These are phyloP conservation scores for Penicillium canariense DNA, from an alignment of 495 filamentous ascomycete genomes.

Conservation along the genomic window DNA sequence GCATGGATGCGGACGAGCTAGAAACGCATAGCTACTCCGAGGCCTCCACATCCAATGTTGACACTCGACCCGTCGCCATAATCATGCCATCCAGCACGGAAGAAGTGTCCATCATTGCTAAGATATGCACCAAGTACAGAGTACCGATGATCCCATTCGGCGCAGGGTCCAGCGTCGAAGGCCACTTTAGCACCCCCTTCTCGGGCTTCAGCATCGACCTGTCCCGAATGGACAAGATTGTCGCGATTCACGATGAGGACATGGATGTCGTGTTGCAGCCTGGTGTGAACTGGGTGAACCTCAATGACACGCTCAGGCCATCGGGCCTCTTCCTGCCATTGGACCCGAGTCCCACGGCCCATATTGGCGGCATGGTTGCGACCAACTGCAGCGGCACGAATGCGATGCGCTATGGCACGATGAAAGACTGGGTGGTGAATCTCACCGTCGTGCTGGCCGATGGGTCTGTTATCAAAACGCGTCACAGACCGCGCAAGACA, in stretches of 20 bases:
- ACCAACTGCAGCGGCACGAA: constrained; percentile 93
- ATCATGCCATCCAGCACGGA: constrained; percentile 74
- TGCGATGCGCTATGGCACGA: constrained; percentile 89
- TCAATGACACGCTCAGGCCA: constrained; percentile 74
- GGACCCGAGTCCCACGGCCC: constrained; percentile 70
- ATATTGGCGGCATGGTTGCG: constrained; percentile 94
- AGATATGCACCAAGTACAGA: constrained; percentile 75
- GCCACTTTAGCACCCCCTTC: constrained; percentile 79
- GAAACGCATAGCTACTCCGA: constrained; percentile 81
- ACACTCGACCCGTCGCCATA: constrained; percentile 74
- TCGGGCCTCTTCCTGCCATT: constrained; percentile 88
- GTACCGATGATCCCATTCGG: constrained; percentile 85
- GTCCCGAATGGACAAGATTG: constrained; percentile 75
- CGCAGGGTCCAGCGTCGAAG: constrained; percentile 83
- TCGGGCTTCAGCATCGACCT: constrained; percentile 90
- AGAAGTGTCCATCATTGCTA: constrained; percentile 76
- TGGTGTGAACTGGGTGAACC: constrained; percentile 79
- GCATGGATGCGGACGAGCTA: constrained; percentile 70
- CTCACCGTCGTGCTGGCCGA: constrained; percentile 91
- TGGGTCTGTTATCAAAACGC: constrained; percentile 85
- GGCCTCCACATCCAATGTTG: constrained; percentile 80
- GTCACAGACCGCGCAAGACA: constrained; percentile 59
- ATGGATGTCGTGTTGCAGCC: constrained; percentile 93
- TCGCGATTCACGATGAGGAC: constrained; percentile 77
- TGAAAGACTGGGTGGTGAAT: constrained; percentile 94